phyloP scores from a whole-genome alignment of 192 early-diverging fungal genomes.

The Phlyctochytrium planicorne region DNA sequence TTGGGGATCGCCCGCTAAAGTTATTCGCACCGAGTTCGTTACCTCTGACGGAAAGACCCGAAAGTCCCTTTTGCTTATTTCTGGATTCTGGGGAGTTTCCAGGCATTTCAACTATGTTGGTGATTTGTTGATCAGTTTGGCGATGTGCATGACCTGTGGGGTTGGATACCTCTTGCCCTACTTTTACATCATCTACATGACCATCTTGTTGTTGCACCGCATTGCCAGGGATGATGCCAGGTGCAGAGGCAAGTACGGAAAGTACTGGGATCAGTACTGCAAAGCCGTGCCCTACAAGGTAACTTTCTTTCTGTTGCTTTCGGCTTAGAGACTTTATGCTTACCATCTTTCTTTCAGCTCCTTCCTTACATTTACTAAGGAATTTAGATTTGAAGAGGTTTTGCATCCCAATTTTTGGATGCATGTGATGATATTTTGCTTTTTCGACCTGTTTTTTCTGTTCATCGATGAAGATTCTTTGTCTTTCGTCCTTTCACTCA shows the following conservation, averaged over 20 bases:
- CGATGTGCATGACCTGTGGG: conserved; percentile 74
- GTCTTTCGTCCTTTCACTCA: conserved; percentile 2
- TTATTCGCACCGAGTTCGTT: conserved; percentile 68
- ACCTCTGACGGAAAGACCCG: conserved; percentile 74
- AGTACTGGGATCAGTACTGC: conserved; percentile 78
- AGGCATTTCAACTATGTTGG: conserved; percentile 84
- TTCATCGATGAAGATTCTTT: background rate
- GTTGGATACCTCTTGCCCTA: conserved; percentile 66
- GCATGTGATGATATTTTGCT: too few species aligned
- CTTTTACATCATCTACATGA: conserved; percentile 83
- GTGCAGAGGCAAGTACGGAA: conserved; percentile 77
- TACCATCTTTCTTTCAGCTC: conserved; percentile 10
- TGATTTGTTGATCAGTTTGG: conserved; percentile 68
- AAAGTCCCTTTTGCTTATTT: conserved; percentile 62
- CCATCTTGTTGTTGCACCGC: conserved; percentile 66
- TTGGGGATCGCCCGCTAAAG: conserved; percentile 74
- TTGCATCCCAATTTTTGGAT: too few species aligned
- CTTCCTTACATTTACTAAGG: conserved; percentile 39
- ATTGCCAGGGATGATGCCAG: conserved; percentile 70
- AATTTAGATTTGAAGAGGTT: too few species aligned
- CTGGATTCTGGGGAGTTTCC: conserved; percentile 81
- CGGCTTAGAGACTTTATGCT: background rate
- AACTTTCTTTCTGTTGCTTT: conserved; percentile 46
- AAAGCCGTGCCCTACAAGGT: conserved; percentile 57
- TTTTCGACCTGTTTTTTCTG: too few species aligned